These are phyloP conservation scores for Xylariaceae sp. DNA, from an alignment of 2,329 filamentous ascomycete genomes.

Conservation along the genomic window DNA sequence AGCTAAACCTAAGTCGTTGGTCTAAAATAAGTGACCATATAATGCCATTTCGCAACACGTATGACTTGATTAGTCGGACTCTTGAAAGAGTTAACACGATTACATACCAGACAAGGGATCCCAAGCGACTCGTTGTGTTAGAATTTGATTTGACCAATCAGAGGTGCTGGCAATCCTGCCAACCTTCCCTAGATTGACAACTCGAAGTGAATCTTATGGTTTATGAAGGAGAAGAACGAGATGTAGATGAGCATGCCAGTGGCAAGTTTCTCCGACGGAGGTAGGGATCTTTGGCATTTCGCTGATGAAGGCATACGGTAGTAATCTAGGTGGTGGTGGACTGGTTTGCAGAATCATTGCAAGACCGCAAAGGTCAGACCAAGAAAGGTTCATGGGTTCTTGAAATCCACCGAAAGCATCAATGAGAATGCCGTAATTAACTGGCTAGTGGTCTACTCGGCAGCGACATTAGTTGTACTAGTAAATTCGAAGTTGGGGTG, in stretches of 20 bases:
- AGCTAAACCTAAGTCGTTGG: background rate
- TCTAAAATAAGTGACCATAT: background rate
- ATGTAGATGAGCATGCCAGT: too few relatives aligned
- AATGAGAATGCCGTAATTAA: background rate
- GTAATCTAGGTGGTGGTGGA: too few relatives aligned
- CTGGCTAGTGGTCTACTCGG: background rate
- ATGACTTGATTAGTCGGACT: slow-evolving; percentile 1
- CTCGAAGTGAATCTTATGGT: background rate
- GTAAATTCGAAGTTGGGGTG: too few relatives aligned
- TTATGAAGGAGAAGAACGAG: background rate
- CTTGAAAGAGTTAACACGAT: background rate
- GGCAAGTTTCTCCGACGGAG: too few relatives aligned
- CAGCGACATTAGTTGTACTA: background rate
- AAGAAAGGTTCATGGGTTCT: background rate
- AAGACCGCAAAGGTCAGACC: too few relatives aligned
- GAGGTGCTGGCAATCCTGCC: background rate
- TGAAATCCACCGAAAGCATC: background rate
- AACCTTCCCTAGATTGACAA: slow-evolving; percentile 17
- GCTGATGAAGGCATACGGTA: too few relatives aligned
- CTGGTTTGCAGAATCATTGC: too few relatives aligned
- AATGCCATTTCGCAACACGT: too few relatives aligned
- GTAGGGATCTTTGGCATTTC: too few relatives aligned
- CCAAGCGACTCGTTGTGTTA: background rate
- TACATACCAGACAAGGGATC: background rate
- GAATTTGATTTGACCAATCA: slow-evolving; percentile 9